Evolutionary conservation across 345 rosid genomes (phyloP), one percentile per base, ranked within the genome.

Genomic region (Gynandropsis gynandra): DNA sequence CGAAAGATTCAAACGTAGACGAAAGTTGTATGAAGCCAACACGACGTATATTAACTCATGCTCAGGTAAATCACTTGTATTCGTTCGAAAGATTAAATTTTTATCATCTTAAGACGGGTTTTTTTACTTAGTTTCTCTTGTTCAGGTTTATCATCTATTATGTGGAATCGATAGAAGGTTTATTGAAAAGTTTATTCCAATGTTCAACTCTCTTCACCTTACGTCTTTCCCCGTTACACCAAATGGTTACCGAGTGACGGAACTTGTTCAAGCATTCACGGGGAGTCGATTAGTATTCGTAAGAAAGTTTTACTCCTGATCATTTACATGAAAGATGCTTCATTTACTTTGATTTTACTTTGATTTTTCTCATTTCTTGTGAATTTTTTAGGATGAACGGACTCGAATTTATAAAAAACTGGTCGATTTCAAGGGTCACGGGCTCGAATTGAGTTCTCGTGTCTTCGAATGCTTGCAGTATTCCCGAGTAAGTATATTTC

Each of bases 231-330:
- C 96, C 0, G 86, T 92, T 29, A 79, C 88, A 11, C 97, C 98
- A 37, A 92, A 92, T 46, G 65, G 73, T 73, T 83, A 81, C 34
- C 97, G 98, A 20, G 88, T 92, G 67, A 76, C 86, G 1, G 98
- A 92, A 78, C 31, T 83, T 34, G 62, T 62, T 18, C 71, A 77
- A 61, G 50, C 74, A 43, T 82, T 66, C 66, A 74, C 76, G 10
- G 87, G 82, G 12, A 72, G 71, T 62, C 66, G 77, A 21, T 62
- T 85, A 74, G 16, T 61, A 10, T 88, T 79, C 71, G 98, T 92
- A 72, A 78, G 95, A 15, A 47, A 29, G 10, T 47, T 45, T 16
- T 13, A 20, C 9, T 46, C 9, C 54, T 42, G 9, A 19, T 38
- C 43, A 32, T 11, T 41, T 38, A 54, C 9, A 47, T 54, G 36